A percentile compares a stretch with the other conserved stretches of the same genome.
Evolutionary conservation across 192 early-diverging fungal species (phyloP).

Genomic region (Spizellomyces punctatus): DNA sequence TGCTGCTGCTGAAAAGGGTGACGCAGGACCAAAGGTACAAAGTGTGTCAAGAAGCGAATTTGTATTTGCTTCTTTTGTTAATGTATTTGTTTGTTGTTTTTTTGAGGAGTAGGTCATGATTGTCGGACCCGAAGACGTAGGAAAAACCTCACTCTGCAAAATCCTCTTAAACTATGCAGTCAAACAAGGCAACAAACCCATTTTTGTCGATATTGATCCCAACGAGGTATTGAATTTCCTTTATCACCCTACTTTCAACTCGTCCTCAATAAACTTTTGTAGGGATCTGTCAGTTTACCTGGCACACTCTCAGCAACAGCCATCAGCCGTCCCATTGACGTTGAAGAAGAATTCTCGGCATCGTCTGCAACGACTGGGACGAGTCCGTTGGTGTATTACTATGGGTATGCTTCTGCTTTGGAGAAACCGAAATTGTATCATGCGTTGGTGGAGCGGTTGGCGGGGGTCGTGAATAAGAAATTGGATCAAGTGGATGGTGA

Average conservation of each 20-base stretch:
- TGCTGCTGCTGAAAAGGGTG: conserved; percentile 43
- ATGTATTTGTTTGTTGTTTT: too few species aligned
- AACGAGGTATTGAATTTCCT: too few species aligned
- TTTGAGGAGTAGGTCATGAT: conserved; percentile 66
- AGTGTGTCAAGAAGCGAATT: not conserved
- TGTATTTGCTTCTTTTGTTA: not conserved
- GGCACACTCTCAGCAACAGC: conserved; percentile 81
- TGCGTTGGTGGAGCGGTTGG: conserved; percentile 63
- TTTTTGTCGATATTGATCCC: conserved; percentile 88
- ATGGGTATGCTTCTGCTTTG: conserved; percentile 73
- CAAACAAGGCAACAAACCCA: conserved; percentile 67
- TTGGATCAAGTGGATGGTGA: conserved; percentile 39
- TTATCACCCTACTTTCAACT: too few species aligned
- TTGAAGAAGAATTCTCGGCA: conserved; percentile 79
- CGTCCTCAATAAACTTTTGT: too few species aligned
- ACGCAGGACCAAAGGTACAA: conserved; percentile 40
- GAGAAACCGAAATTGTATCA: conserved; percentile 85
- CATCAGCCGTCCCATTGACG: conserved; percentile 76
- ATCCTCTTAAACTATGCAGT: conserved; percentile 88
- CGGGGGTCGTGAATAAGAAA: conserved; percentile 65
- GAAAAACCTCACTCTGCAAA: conserved; percentile 87
- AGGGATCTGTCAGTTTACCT: conserved; percentile 84
- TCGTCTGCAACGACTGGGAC: conserved; percentile 69
- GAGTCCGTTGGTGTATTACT: conserved; percentile 88
- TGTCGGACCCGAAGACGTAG: conserved; percentile 89